These are phyloP conservation scores for Mycocentrospora acerina DNA, from an alignment of 2,329 filamentous ascomycete genomes.

Conservation along the genomic window DNA sequence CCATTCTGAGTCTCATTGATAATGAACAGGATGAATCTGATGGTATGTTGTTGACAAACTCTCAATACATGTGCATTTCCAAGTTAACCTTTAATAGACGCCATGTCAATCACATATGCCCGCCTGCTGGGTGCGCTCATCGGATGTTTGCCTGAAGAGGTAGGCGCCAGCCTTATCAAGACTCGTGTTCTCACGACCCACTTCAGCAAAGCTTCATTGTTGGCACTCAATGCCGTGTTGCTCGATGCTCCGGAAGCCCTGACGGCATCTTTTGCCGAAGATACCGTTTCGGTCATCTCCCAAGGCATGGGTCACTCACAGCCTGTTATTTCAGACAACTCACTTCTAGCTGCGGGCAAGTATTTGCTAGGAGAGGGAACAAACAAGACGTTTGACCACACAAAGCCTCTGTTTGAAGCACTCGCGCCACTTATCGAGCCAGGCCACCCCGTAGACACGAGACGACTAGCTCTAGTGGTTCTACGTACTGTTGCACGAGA, in stretches of 20 bases:
- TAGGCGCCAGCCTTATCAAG: conserved; percentile 62
- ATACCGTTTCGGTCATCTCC: conserved; percentile 74
- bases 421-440: conserved; percentile 75
- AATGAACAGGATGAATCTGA: conserved; percentile 75
- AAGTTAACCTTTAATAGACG: conserved; percentile 40
- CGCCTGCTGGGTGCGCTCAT: conserved; percentile 87
- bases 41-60: conserved; percentile 43
- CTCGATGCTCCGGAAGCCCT: conserved; percentile 75
- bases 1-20: conserved; percentile 89
- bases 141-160: conserved; percentile 77
- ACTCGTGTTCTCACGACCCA: conserved; percentile 76
- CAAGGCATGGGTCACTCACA: conserved; percentile 74
- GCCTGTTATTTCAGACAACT: conserved; percentile 82
- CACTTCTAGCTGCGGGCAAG: conserved; percentile 86
- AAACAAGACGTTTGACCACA: conserved; percentile 70
- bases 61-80: not conserved
- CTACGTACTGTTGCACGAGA: conserved; percentile 80
- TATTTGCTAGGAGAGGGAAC: conserved; percentile 71
- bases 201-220: conserved; percentile 74
- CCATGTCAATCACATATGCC: conserved; percentile 86
- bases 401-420: conserved; percentile 77
- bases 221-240: conserved; percentile 86
- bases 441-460: conserved; percentile 76
- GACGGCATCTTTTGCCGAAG: conserved; percentile 67
- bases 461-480: conserved; percentile 83